Conservation (phyloP, 129 eudicot genomes). For the Tanacetum coccineum region DNA sequence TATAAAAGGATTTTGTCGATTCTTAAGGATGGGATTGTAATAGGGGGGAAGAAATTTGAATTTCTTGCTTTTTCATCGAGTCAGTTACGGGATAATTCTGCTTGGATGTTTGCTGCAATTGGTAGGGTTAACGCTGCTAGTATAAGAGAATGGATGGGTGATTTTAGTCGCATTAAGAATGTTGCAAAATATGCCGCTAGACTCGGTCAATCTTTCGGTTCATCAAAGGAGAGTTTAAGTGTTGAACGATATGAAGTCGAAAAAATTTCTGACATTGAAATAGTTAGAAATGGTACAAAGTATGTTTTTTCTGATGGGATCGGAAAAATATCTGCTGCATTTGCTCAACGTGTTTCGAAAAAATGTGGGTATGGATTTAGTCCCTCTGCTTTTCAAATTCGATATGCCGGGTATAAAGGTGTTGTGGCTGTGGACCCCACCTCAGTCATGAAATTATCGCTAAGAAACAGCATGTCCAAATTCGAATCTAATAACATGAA, state of each 20-base stretch:
- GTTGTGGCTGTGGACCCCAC: slow-evolving; percentile 73
- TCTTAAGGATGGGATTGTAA: slow-evolving; percentile 55
- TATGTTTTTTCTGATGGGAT: slow-evolving; percentile 85
- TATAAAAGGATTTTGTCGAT: slow-evolving; percentile 51
- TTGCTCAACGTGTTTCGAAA: slow-evolving; percentile 54
- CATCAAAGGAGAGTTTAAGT: slow-evolving; percentile 71
- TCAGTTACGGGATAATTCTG: slow-evolving; percentile 79
- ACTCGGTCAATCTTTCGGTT: slow-evolving; percentile 83
- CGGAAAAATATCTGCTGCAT: slow-evolving; percentile 73
- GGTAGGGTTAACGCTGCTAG: slow-evolving; percentile 41
- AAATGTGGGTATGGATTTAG: slow-evolving; percentile 53
- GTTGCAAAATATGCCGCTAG: slow-evolving; percentile 98
- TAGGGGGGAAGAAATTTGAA: slow-evolving; percentile 63
- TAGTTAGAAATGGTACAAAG: slow-evolving; percentile 16
- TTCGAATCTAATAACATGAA: slow-evolving; percentile 55
- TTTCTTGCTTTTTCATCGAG: slow-evolving; percentile 93
- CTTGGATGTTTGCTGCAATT: slow-evolving; percentile 84
- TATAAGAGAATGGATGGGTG: slow-evolving; percentile 78
- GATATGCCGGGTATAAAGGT: slow-evolving; percentile 83
- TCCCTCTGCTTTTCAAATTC: slow-evolving; percentile 78
- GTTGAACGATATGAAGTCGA: slow-evolving; percentile 51
- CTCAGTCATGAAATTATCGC: slow-evolving; percentile 47
- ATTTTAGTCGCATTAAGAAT: slow-evolving; percentile 53
- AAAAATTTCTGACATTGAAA: slow-evolving; percentile 44
- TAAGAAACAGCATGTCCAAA: slow-evolving; percentile 75